phyloP scores from a whole-genome alignment of 345 rosid genomes.

The Eucalyptus leucophloia region DNA sequence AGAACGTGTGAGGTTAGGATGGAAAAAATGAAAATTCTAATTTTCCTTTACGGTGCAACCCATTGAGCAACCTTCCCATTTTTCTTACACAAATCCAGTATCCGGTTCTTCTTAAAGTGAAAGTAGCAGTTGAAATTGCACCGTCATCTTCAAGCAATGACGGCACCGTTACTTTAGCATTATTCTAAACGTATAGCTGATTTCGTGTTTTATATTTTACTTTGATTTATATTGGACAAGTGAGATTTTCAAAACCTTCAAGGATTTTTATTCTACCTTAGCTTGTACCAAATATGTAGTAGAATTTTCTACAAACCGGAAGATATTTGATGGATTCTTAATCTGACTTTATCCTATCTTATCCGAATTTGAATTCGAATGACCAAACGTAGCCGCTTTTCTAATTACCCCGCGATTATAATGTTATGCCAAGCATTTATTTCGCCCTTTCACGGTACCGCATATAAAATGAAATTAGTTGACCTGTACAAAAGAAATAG shows the following conservation, averaged over 20 bases:
- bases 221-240: neutral
- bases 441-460: neutral
- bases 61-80: no score
- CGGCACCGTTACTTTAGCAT: no score
- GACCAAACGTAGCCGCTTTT: neutral
- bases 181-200: neutral
- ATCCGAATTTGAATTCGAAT: no score
- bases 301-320: neutral
- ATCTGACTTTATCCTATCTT: neutral
- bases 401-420: no score
- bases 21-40: no score
- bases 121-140: no score
- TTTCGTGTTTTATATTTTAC: neutral
- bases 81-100: no score
- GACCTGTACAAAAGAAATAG: neutral
- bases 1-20: no score
- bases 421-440: no score
- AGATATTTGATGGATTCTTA: neutral
- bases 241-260: neutral
- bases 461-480: neutral
- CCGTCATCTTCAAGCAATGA: no score
- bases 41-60: no score
- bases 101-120: no score
- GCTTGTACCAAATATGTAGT: neutral
- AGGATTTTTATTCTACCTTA: neutral